Percentiles rank a stretch among this genome's conserved stretches.
These are phyloP conservation scores for Ustilago hordei DNA, from an alignment of 1,284 basidiomycete genomes.

Conservation along the genomic window DNA sequence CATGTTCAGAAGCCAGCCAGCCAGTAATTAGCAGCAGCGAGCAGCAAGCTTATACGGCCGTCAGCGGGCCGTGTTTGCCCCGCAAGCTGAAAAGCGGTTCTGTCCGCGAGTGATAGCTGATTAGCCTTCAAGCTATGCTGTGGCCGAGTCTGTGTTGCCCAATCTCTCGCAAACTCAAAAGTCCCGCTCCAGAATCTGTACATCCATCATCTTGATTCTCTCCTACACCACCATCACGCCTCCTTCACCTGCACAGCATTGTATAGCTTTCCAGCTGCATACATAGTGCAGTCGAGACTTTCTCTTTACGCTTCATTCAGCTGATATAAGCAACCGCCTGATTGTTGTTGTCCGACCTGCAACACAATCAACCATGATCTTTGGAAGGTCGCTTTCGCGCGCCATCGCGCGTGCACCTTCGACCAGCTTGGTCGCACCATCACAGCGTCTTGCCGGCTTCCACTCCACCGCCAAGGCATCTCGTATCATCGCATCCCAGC, in stretches of 20 bases:
- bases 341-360: conserved; percentile 12
- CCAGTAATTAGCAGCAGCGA: not conserved
- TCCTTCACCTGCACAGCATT: conserved; percentile 1
- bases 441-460: conserved; percentile 58
- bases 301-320: not conserved
- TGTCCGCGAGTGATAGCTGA: conserved; percentile 14
- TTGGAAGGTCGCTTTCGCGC: conserved; percentile 51
- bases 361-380: conserved; percentile 42
- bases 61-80: conserved; percentile 27
- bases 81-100: conserved; percentile 26
- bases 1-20: conserved; percentile 1
- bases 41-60: conserved; percentile 3
- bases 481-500: conserved; percentile 80
- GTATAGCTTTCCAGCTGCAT: conserved; percentile 13
- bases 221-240: conserved; percentile 6
- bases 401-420: conserved; percentile 54
- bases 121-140: not conserved
- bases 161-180: not conserved
- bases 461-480: conserved; percentile 58
- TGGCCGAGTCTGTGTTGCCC: not conserved
- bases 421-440: conserved; percentile 43
- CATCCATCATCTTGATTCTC: not conserved
- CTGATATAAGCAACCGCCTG: not conserved
- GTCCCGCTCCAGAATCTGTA: not conserved
- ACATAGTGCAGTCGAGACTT: not conserved